phyloP scores from a whole-genome alignment of 2,329 filamentous ascomycete species.

The Hypoxylon sp. region DNA sequence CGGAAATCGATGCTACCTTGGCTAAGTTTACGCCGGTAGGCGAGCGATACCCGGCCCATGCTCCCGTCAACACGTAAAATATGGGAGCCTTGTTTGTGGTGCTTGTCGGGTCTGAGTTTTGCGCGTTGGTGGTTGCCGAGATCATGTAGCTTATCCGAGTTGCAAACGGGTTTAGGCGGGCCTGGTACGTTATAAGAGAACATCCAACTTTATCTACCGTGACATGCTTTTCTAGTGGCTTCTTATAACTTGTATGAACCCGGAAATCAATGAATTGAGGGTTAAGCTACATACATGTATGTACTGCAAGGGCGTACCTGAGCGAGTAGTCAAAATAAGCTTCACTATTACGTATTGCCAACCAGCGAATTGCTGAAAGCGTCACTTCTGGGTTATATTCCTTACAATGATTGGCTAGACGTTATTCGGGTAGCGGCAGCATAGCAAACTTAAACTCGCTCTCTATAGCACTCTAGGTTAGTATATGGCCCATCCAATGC shows the following conservation, averaged over 20 bases:
- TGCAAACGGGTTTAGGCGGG: background rate
- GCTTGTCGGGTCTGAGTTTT: background rate
- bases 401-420: constrained; percentile 30
- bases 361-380: constrained; percentile 19
- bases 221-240: too few relatives aligned
- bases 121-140: background rate
- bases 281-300: background rate
- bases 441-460: constrained; percentile 1
- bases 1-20: constrained; percentile 65
- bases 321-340: constrained; percentile 13
- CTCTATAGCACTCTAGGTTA: background rate
- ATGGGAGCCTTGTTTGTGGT: background rate
- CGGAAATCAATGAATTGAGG: background rate
- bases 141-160: background rate
- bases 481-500: too few relatives aligned
- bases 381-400: background rate
- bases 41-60: constrained; percentile 12
- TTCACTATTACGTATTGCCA: constrained; percentile 9
- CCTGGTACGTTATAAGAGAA: background rate
- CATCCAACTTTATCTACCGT: too few relatives aligned
- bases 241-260: too few relatives aligned
- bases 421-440: constrained; percentile 1
- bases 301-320: too few relatives aligned
- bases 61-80: constrained; percentile 12
- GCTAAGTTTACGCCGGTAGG: constrained; percentile 25